Evolutionary conservation across 2,329 filamentous ascomycete species (phyloP).

Genomic region (Dactylellina parvicollis): DNA sequence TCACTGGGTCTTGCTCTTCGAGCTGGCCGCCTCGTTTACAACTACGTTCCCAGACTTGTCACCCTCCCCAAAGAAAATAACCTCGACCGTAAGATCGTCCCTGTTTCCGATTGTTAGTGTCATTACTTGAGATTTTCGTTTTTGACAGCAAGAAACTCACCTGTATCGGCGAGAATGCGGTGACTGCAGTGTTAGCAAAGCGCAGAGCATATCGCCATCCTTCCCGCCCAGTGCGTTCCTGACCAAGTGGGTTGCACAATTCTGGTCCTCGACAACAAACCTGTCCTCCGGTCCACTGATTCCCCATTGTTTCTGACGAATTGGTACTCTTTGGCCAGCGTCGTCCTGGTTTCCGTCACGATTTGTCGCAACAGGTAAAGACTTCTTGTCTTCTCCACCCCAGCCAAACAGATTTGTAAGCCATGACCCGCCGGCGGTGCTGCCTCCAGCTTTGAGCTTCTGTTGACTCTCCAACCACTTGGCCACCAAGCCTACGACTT

Average conservation of each 20-base stretch:
- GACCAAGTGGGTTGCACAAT: conserved; percentile 93
- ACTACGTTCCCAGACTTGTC: conserved; percentile 79
- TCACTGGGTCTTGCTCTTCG: conserved; percentile 59
- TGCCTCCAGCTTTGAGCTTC: conserved; percentile 59
- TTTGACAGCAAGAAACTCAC: conserved; percentile 64
- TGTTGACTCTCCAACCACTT: conserved; percentile 90
- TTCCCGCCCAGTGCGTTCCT: conserved; percentile 93
- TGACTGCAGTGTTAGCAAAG: conserved; percentile 86
- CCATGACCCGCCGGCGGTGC: conserved; percentile 67
- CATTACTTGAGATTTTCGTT: conserved; percentile 1
- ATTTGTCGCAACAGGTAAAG: conserved; percentile 71
- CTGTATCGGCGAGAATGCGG: conserved; percentile 92
- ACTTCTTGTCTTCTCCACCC: conserved; percentile 67
- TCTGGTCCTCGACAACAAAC: conserved; percentile 95
- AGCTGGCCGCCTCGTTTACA: conserved; percentile 87
- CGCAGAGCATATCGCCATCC: conserved; percentile 92
- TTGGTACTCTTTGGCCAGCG: conserved; percentile 80
- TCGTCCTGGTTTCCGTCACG: conserved; percentile 67
- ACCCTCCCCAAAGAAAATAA: conserved; percentile 92
- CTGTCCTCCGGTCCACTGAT: conserved; percentile 77
- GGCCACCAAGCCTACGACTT: conserved; percentile 94
- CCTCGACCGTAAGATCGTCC: conserved; percentile 95
- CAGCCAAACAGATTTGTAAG: conserved; percentile 70
- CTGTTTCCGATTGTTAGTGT: conserved; percentile 64
- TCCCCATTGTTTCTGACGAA: conserved; percentile 91